These are phyloP conservation scores for Brasilioporus rufonigricans DNA, from an alignment of 768 basidiomycete species.

Conservation along the genomic window DNA sequence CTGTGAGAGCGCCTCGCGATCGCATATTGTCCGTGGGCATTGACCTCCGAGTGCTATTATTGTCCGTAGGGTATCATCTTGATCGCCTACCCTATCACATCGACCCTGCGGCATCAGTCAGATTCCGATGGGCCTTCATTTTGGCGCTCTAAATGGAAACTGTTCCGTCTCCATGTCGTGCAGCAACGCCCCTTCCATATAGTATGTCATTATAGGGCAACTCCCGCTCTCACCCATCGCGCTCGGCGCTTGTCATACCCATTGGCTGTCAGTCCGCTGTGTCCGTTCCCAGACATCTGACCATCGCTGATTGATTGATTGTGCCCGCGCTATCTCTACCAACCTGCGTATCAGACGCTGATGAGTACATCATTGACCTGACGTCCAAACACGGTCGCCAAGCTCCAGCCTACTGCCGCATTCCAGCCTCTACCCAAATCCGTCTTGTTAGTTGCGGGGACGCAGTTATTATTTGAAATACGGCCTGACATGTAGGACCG, in stretches of 20 bases:
- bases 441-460: slow-evolving; percentile 18
- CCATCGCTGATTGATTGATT: slow-evolving; percentile 19
- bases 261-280: not conserved
- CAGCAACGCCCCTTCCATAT: slow-evolving; percentile 20
- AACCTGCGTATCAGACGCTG: slow-evolving; percentile 8
- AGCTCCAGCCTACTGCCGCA: slow-evolving; percentile 24
- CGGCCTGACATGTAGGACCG: slow-evolving; percentile 3
- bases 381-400: slow-evolving; percentile 18
- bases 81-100: slow-evolving; percentile 38
- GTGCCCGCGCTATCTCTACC: not conserved
- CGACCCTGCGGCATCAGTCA: slow-evolving; percentile 35
- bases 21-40: slow-evolving; percentile 15
- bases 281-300: no score
- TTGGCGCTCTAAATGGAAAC: slow-evolving; percentile 21
- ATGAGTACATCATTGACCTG: slow-evolving; percentile 5
- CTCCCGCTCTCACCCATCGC: slow-evolving; percentile 10
- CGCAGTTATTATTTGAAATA: slow-evolving; percentile 18
- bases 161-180: slow-evolving; percentile 22
- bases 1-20: slow-evolving; percentile 20
- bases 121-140: slow-evolving; percentile 30
- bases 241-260: not conserved
- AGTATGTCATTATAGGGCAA: slow-evolving; percentile 11
- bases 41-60: slow-evolving; percentile 20
- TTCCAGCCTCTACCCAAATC: slow-evolving; percentile 15
- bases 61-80: slow-evolving; percentile 29